Conservation (phyloP, 208 protist genomes). For the Leishmania turanica region DNA sequence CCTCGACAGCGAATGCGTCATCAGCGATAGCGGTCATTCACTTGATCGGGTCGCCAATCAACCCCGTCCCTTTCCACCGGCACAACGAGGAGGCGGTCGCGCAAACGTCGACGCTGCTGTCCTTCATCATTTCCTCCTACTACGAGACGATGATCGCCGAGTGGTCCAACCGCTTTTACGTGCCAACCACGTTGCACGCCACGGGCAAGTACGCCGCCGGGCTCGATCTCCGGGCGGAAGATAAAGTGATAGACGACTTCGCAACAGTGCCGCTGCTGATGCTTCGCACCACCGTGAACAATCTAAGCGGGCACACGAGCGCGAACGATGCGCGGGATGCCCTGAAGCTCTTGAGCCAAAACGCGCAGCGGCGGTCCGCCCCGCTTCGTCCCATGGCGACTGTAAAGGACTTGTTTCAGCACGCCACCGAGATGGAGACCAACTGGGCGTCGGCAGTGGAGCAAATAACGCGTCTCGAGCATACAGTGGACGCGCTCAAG, state of each 20-base stretch:
- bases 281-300: constrained; percentile 45
- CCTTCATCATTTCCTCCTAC: constrained; percentile 80
- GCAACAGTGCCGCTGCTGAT: constrained; percentile 59
- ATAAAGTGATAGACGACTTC: constrained; percentile 87
- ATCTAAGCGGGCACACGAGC: constrained; percentile 48
- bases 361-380: constrained; percentile 45
- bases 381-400: constrained; percentile 48
- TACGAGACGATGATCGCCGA: constrained; percentile 83
- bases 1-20: not conserved
- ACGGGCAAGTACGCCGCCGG: constrained; percentile 63
- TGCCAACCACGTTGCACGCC: constrained; percentile 55
- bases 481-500: constrained; percentile 49
- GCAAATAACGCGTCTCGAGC: constrained; percentile 65
- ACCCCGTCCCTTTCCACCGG: constrained; percentile 78
- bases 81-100: constrained; percentile 80
- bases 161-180: constrained; percentile 88
- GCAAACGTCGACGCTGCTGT: constrained; percentile 74
- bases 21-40: constrained; percentile 73
- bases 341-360: constrained; percentile 51
- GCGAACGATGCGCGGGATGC: constrained; percentile 70
- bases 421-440: constrained; percentile 71
- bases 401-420: constrained; percentile 68
- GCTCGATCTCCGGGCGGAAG: constrained; percentile 75
- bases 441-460: constrained; percentile 80
- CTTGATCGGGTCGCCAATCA: constrained; percentile 75